Evolutionary conservation across 139 green algal genomes (phyloP).

Genomic region (Marvania coccoides): DNA sequence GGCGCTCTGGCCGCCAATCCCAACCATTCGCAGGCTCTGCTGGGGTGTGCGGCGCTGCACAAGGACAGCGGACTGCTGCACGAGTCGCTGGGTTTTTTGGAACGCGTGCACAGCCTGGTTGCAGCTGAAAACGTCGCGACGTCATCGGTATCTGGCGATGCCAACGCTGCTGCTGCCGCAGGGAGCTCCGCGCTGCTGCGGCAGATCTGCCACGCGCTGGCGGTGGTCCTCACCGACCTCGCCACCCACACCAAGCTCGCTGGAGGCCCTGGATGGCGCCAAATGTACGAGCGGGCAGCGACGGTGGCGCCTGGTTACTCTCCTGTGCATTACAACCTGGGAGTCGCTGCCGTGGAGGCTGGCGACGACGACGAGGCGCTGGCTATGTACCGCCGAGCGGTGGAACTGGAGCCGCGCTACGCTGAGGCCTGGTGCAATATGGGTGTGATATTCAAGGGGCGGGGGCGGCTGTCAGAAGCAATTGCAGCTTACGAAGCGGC

Average conservation of each 20-base stretch:
- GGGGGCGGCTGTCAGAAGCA: conserved; percentile 62
- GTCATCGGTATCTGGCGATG: not conserved
- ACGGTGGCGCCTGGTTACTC: conserved; percentile 38
- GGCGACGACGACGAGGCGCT: conserved; percentile 14
- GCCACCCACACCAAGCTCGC: conserved; percentile 67
- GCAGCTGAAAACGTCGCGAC: conserved; percentile 9
- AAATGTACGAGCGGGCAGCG: conserved; percentile 13
- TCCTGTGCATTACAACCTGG: conserved; percentile 71
- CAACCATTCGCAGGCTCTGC: conserved; percentile 34
- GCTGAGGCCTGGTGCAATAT: conserved; percentile 90
- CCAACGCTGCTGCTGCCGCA: not conserved
- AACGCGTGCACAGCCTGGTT: conserved; percentile 12
- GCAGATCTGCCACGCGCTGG: conserved; percentile 44
- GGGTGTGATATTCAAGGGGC: conserved; percentile 68
- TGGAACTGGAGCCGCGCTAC: conserved; percentile 50
- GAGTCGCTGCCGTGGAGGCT: conserved; percentile 36
- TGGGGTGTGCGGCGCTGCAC: conserved; percentile 52
- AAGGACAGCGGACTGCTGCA: conserved; percentile 50
- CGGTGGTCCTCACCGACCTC: conserved; percentile 76
- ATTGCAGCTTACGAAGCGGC: conserved; percentile 75
- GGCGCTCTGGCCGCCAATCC: conserved; percentile 35
- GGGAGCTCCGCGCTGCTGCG: not conserved
- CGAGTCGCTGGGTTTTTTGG: conserved; percentile 36
- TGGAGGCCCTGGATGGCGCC: conserved; percentile 16
- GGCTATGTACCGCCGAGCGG: conserved; percentile 34